Base-by-base conservation (phyloP, 148 eudicot genomes). In the Silene conica region DNA sequence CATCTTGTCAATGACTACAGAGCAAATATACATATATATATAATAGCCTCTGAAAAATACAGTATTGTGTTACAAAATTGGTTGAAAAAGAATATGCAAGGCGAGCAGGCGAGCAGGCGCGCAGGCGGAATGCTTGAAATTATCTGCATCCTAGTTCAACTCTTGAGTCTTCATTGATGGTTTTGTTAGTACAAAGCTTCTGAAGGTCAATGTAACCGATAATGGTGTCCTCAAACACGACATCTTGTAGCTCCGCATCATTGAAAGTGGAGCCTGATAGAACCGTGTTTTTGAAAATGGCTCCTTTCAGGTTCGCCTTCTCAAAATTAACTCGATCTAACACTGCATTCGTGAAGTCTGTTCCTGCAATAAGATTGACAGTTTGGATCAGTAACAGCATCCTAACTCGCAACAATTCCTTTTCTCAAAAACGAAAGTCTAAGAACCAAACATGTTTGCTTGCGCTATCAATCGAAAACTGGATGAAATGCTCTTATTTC, bases 331-430 rank as follows among this genome's bases (percentile, higher is more conserved):
- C 97, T 28, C 97, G 84, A 74, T 92, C 97, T 65, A 92, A 45
- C 71, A 92, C 97, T 21, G 97, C 97, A 75, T 92, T 92, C 19
- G 98, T 70, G 85, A 92, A 92, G 80, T 92, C 87, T 8, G 86
- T 82, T 20, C 97, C 97, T 90, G 90, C 81, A 83, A 50, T 50
- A 54, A 0, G 6, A 19, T 46, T 55, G 12, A 46, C 14, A 5
- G 28, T 23, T 22, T 31, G 18, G 28, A 0, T 22, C 2, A 59
- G 73, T 22, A 12, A 21, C 20, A 74, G 54, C 18, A 20, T 58
- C 25, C 12, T 14, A 64, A 64, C 46, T 31, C 69, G 38, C 25
- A 7, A 64, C 48, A 19, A 2, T 4, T 43, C 20, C 21, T 2
- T 15, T 14, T 45, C 15, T 26, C 61, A 2, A 70, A 45, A 54